Evolutionary conservation across 306 rosid genomes (phyloP).

Genomic region (Dryas alaskensis): DNA sequence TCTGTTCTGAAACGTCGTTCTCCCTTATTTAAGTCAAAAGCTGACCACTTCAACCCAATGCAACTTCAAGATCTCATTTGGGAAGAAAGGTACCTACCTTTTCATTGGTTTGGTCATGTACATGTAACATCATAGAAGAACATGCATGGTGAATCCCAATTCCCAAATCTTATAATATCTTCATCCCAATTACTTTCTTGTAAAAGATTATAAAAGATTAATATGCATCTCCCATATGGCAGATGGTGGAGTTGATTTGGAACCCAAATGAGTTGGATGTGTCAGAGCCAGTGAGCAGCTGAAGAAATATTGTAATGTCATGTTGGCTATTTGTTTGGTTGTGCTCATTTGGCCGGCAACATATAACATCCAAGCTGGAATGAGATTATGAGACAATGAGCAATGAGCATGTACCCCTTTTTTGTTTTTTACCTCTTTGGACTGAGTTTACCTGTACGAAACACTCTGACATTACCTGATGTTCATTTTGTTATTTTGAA

Average conservation of each 20-base stretch:
- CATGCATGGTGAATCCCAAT: not conserved
- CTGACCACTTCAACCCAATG: not conserved
- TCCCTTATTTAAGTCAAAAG: not conserved
- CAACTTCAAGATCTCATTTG: not conserved
- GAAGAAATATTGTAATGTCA: not conserved
- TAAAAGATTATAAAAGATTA: not conserved
- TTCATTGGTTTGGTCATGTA: not conserved
- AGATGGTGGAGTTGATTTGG: not conserved
- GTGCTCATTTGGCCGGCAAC: constrained; percentile 18
- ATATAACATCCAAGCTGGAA: not conserved
- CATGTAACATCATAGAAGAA: not conserved
- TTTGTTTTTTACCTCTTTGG: not conserved
- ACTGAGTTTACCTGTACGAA: not conserved
- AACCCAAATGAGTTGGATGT: not conserved
- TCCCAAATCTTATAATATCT: not conserved
- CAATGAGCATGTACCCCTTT: not conserved
- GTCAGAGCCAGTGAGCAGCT: not conserved
- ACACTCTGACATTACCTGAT: no score
- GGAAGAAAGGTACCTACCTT: not conserved
- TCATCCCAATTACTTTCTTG: not conserved
- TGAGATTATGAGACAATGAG: not conserved
- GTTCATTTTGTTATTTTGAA: not conserved
- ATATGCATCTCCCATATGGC: not conserved
- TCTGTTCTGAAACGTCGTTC: not conserved
- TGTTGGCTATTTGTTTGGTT: constrained; percentile 3